phyloP scores from a whole-genome alignment of 495 filamentous ascomycete species.

The Penicillium lividum region DNA sequence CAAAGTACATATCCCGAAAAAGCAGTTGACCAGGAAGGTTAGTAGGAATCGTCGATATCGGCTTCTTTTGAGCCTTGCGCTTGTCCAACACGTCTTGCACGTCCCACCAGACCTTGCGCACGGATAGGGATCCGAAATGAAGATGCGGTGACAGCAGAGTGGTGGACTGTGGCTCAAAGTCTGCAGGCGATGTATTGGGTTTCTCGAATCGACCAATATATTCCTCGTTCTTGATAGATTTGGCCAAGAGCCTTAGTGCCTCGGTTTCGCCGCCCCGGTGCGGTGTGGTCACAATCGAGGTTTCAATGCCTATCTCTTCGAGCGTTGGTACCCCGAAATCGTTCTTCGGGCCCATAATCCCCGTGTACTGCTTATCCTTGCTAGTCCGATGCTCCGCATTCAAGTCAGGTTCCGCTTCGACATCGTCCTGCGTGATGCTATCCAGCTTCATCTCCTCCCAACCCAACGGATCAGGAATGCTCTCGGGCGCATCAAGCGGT shows the following conservation, averaged over 20 bases:
- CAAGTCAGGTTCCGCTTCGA: constrained; percentile 49
- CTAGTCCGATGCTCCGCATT: constrained; percentile 50
- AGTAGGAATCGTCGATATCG: constrained; percentile 54
- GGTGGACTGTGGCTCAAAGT: constrained; percentile 66
- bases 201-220: constrained; percentile 71
- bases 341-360: constrained; percentile 58
- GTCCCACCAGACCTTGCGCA: constrained; percentile 67
- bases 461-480: constrained; percentile 61
- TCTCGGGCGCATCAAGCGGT: constrained; percentile 55
- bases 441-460: constrained; percentile 39
- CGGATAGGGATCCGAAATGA: constrained; percentile 67
- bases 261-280: constrained; percentile 64
- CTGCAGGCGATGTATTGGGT: constrained; percentile 68
- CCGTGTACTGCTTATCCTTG: constrained; percentile 54
- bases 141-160: constrained; percentile 68
- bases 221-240: constrained; percentile 55
- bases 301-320: constrained; percentile 60
- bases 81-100: constrained; percentile 55
- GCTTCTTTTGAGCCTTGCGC: constrained; percentile 46
- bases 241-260: constrained; percentile 52
- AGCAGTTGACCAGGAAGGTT: constrained; percentile 67
- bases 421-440: constrained; percentile 52
- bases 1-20: constrained; percentile 79
- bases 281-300: constrained; percentile 51
- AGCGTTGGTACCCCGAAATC: constrained; percentile 64